phyloP scores from a whole-genome alignment of 352 stramenopile genomes.

The Phytopythium aichiense region DNA sequence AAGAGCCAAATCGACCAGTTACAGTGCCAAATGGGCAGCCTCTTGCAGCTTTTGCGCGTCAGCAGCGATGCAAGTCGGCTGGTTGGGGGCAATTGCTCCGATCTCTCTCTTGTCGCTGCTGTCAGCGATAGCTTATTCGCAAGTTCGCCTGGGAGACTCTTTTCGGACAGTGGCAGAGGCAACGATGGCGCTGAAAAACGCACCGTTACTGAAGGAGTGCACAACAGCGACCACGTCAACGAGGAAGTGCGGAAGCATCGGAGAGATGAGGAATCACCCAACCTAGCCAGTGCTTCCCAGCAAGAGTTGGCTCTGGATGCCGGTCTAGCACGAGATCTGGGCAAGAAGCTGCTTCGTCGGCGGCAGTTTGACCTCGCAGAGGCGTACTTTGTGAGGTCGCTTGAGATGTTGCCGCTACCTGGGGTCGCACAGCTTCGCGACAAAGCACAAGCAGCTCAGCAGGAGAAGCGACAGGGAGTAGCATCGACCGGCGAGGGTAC shows the following conservation, averaged over 20 bases:
- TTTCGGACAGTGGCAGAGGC: neutral
- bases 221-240: neutral
- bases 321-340: constrained; percentile 54
- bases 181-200: neutral
- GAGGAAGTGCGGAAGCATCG: neutral
- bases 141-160: neutral
- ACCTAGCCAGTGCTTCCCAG: constrained; percentile 9
- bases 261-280: neutral
- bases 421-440: constrained; percentile 45
- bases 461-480: no score
- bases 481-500: no score
- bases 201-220: neutral
- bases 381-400: constrained; percentile 57
- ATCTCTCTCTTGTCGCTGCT: neutral
- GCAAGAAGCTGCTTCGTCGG: constrained; percentile 49
- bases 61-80: neutral
- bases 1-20: constrained; percentile 48
- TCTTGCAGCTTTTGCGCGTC: constrained; percentile 36
- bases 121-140: constrained; percentile 6
- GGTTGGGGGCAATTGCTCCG: neutral
- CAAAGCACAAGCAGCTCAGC: constrained; percentile 11
- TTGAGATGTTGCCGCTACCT: constrained; percentile 50
- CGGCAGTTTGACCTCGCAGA: constrained; percentile 37
- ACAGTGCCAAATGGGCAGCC: constrained; percentile 50
- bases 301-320: constrained; percentile 51